Base-by-base conservation (phyloP, 148 eudicot genomes). In the Heliosperma pusillum region DNA sequence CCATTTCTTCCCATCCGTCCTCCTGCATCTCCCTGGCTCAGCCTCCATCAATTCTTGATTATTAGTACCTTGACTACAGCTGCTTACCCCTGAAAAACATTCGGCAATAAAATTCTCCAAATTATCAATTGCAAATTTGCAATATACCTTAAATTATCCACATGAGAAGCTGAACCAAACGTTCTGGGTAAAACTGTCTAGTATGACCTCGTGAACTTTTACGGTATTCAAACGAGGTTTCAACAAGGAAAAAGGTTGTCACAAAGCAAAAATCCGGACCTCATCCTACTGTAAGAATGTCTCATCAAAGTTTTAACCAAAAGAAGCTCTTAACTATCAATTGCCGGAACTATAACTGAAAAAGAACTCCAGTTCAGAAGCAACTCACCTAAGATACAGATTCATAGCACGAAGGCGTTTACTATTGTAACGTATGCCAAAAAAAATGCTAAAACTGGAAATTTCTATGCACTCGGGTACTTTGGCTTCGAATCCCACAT, bases 1-100 rank as follows among this genome's bases (percentile, higher is more conserved):
- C 94, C 94, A 89, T 70, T 82, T 88, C 83, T 84, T 88, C 27
- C 94, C 94, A 70, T 89, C 94, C 5, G 91, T 89, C 78, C 94
- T 89, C 75, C 89, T 85, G 74, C 94, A 89, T 75, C 91, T 89
- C 65, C 86, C 83, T 0, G 87, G 81, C 57, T 87, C 87, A 12
- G 79, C 53, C 74, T 86, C 91, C 83, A 79, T 84, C 69, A 55
- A 17, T 58, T 76, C 59, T 55, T 55, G 75, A 60, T 40, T 60
- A 66, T 81, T 75, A 15, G 60, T 71, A 3, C 71, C 73, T 57
- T 36, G 30, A 29, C 30, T 29, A 29, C 30, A 29, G 30, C 3
- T 29, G n/a, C n/a, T n/a, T n/a, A n/a, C n/a, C n/a, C 79, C 87
- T 81, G 80, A 15, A 71, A 40, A 69, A 21, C 52, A 63, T 26